These are phyloP conservation scores for Lagenidium sp. DNA, from an alignment of 352 stramenopile species.

Conservation along the genomic window DNA sequence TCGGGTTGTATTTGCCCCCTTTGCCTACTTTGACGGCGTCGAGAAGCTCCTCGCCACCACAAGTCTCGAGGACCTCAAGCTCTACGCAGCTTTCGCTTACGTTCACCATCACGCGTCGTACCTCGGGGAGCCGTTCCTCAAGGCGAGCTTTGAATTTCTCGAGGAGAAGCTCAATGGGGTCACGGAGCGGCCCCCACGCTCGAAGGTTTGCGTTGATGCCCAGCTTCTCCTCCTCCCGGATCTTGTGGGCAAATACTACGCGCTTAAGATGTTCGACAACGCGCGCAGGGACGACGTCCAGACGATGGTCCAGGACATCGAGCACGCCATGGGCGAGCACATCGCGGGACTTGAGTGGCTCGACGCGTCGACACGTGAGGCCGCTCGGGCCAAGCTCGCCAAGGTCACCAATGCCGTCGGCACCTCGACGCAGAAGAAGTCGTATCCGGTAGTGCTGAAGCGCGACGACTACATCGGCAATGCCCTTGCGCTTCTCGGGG, in stretches of 20 bases:
- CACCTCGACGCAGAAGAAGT: neutral
- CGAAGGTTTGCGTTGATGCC: neutral
- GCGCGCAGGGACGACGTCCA: slow-evolving; percentile 5
- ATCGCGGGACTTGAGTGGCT: slow-evolving; percentile 73
- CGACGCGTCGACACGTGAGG: slow-evolving; percentile 35
- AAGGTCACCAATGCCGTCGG: slow-evolving; percentile 10
- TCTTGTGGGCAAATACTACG: slow-evolving; percentile 42
- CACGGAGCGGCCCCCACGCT: neutral
- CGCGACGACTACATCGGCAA: neutral
- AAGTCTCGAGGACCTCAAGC: slow-evolving; percentile 26
- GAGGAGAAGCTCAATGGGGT: slow-evolving; percentile 25
- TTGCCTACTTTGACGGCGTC: slow-evolving; percentile 31
- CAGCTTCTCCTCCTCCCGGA: neutral
- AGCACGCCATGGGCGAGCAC: slow-evolving; percentile 42
- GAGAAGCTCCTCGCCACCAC: slow-evolving; percentile 21
- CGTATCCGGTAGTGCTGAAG: neutral
- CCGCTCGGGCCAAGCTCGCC: slow-evolving; percentile 63
- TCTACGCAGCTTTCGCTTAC: slow-evolving; percentile 31
- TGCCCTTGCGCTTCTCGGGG: neutral
- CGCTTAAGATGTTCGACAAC: slow-evolving; percentile 20
- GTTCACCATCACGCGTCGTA: slow-evolving; percentile 18
- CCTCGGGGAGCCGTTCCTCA: slow-evolving; percentile 48
- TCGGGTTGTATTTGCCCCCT: slow-evolving; percentile 30
- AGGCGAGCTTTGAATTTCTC: slow-evolving; percentile 85
- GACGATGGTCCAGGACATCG: slow-evolving; percentile 47